Percentiles rank a stretch among this genome's conserved stretches.
Conservation (phyloP, 1,284 basidiomycete species). For the Fomitiporia mediterranea region DNA sequence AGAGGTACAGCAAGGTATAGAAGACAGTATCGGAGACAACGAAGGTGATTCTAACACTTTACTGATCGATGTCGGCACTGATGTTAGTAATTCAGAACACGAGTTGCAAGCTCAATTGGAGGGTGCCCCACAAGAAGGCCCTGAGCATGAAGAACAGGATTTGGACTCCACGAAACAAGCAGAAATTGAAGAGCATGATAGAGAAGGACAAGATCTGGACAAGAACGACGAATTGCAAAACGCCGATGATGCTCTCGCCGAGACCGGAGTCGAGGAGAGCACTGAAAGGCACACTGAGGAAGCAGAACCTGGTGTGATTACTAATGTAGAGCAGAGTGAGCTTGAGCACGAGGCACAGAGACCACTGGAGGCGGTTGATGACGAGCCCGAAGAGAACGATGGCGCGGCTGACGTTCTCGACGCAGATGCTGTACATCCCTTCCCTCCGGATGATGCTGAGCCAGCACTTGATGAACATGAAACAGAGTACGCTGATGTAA, state of each 20-base stretch:
- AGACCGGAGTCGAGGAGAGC: no score
- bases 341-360: background rate
- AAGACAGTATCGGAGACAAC: slow-evolving; percentile 13
- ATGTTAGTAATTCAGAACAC: background rate
- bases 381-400: slow-evolving; percentile 19
- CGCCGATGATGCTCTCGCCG: slow-evolving; percentile 10
- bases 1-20: slow-evolving; percentile 23
- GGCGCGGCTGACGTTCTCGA: slow-evolving; percentile 24
- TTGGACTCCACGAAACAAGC: background rate
- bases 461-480: slow-evolving; percentile 27
- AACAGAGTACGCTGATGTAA: slow-evolving; percentile 23
- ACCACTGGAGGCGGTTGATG: slow-evolving; percentile 15
- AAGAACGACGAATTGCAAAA: slow-evolving; percentile 19
- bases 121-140: background rate
- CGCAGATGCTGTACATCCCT: slow-evolving; percentile 30
- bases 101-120: slow-evolving; percentile 6
- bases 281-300: no score
- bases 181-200: slow-evolving; percentile 17
- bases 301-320: no score
- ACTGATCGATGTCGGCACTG: background rate
- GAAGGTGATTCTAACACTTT: slow-evolving; percentile 21
- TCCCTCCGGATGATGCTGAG: slow-evolving; percentile 23
- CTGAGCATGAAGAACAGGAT: background rate
- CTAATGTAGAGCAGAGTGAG: no score
- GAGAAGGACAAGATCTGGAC: slow-evolving; percentile 20